A percentile compares a stretch with the other conserved stretches of the same genome.
Evolutionary conservation across 495 filamentous ascomycete genomes (phyloP).

Genomic region (Penicillium macrosclerotiorum): DNA sequence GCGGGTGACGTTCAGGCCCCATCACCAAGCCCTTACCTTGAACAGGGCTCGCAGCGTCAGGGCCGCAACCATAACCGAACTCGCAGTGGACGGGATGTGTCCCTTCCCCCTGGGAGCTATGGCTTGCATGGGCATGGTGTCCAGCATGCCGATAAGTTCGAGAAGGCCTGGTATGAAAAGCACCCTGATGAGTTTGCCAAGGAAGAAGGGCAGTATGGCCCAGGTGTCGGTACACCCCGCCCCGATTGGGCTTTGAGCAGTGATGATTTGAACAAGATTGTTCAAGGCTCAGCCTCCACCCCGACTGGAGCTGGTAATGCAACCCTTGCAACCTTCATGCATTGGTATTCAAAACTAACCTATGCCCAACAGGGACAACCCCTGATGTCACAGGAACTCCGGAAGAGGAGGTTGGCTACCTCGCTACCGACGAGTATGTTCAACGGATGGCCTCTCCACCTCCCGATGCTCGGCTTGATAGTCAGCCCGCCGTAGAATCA

Average conservation of each 20-base stretch:
- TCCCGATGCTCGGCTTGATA: slow-evolving; percentile 43
- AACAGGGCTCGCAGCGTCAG: slow-evolving; percentile 51
- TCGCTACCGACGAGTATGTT: slow-evolving; percentile 74
- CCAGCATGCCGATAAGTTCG: slow-evolving; percentile 65
- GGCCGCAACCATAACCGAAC: slow-evolving; percentile 68
- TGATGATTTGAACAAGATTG: slow-evolving; percentile 88
- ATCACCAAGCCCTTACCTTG: slow-evolving; percentile 67
- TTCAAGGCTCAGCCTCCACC: slow-evolving; percentile 64
- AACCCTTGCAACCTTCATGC: neutral
- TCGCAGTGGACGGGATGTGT: slow-evolving; percentile 57
- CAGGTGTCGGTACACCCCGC: slow-evolving; percentile 60
- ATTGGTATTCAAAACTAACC: slow-evolving; percentile 6
- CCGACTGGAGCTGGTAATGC: slow-evolving; percentile 63
- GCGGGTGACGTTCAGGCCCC: slow-evolving; percentile 97
- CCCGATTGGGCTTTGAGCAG: slow-evolving; percentile 87
- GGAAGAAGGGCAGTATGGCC: slow-evolving; percentile 71
- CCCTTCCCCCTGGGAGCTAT: slow-evolving; percentile 73
- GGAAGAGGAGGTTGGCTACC: slow-evolving; percentile 75
- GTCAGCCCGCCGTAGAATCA: slow-evolving; percentile 53
- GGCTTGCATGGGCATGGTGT: slow-evolving; percentile 83
- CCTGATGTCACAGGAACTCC: slow-evolving; percentile 58
- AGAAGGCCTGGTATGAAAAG: slow-evolving; percentile 86
- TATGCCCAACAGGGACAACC: slow-evolving; percentile 43
- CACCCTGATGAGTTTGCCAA: slow-evolving; percentile 74
- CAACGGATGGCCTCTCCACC: slow-evolving; percentile 66